Base-by-base conservation (phyloP, 1,139 yeast genomes). In the Geotrichum cucujoidarum region DNA sequence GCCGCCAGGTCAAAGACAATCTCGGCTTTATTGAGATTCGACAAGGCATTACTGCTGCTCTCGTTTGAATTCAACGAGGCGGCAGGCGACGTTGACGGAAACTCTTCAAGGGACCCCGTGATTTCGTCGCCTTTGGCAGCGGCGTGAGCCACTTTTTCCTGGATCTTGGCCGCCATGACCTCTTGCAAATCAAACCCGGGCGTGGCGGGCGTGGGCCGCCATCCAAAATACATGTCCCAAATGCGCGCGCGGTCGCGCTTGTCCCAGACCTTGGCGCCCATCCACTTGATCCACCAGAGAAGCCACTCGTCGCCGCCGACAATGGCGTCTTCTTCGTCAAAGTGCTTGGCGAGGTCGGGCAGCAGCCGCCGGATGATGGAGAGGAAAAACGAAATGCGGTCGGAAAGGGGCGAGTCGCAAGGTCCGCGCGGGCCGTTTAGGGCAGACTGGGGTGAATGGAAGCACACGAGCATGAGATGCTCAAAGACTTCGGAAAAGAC, bases 221-320 rank as follows among this genome's bases (percentile, higher is more conserved):
- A 88, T 2, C 96, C 95, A 32, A 90, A 66, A 49, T 89, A 67
- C 57, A 81, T 69, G 68, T 90, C 97, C 97, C 97, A 90, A 16
- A 88, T 74, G 53, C 96, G 73, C 3, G 94, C 96, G 48, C 96
- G 69, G 65, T 88, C 96, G 54, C 75, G 74, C 53, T 83, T 75
- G 46, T 90, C 83, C 79, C 95, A 81, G 7, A 84, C 90, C 65
- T 86, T 85, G 11, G 94, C 78, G n/a, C 97, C 97, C 60, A 87
- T 78, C 74, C 87, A 89, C 61, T 89, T 87, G 55, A 89, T 71
- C 97, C 97, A 90, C 95, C 96, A 90, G 33, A 87, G 75, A 32
- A 89, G 71, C 97, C 97, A 90, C 60, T 85, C 94, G 58, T 86
- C 94, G 57, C 87, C 90, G 48, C 77, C 75, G 43, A 78, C 69